Base-by-base conservation (phyloP, 306 rosid genomes). In the Lathyrus tuberosus region DNA sequence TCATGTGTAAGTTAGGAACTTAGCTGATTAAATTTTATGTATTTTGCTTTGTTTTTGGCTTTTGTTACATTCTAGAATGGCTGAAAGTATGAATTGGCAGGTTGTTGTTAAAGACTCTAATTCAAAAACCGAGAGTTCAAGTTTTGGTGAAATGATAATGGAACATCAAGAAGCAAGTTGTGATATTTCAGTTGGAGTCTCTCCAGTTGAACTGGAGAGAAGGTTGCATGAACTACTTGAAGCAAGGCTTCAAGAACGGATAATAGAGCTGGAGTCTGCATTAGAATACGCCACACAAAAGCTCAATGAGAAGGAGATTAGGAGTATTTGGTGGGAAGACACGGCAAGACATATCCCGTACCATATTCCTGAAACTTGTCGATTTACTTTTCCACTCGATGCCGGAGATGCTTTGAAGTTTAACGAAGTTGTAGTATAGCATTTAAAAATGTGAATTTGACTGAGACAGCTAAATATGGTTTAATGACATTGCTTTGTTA, bases 301-400 rank as follows among this genome's bases (percentile, higher is more conserved):
- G 71, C 83, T 87, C 62, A 42, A 40, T 0, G 86, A 94, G 73
- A 94, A 88, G 61, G 99, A 87, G 71, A 53, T 31, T 26, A 95
- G 89, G 85, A 70, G 62, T 66, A 80, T 86, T 9, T 86, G 96
- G 92, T 91, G 96, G 96, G 87, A 84, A 79, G 91, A 88, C 76
- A 77, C 86, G 28, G 89, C 86, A 20, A 56, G 49, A 43, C 80
- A 74, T 22, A 41, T 83, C 58, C 87, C 89, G 9, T 81, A 61
- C 57, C 86, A 78, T 41, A 70, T 80, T 68, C 89, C 87, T 64
- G 85, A 78, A 76, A 83, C 82, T 51, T 76, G 86, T 26, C 72
- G 81, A 24, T 74, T 79, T 65, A 76, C 81, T 73, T 89, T 87
- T 72, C 80, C 62, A 10, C 84, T 77, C 37, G 78, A 84, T 76